A percentile compares a stretch with the other conserved stretches of the same genome.
Evolutionary conservation across 2,329 filamentous ascomycete species (phyloP).

Genomic region (Arthrocladium fulminans): DNA sequence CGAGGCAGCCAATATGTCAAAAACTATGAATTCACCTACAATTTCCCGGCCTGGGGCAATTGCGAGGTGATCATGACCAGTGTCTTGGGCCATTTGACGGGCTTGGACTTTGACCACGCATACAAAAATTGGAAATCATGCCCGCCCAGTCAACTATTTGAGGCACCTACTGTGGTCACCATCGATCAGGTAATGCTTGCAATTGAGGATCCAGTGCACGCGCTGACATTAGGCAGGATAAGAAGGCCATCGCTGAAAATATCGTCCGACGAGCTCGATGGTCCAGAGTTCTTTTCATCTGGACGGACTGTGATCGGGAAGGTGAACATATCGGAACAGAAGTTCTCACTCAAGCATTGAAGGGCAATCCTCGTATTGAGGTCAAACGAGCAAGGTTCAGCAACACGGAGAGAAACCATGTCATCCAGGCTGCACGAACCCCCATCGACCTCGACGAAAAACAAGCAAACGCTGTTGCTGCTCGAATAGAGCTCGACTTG

Average conservation of each 20-base stretch:
- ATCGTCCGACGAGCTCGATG: slow-evolving; percentile 68
- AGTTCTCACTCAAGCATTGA: slow-evolving; percentile 70
- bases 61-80: slow-evolving; percentile 90
- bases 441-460: slow-evolving; percentile 72
- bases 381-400: slow-evolving; percentile 86
- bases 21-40: slow-evolving; percentile 87
- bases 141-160: slow-evolving; percentile 69
- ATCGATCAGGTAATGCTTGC: slow-evolving; percentile 55
- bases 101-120: slow-evolving; percentile 63
- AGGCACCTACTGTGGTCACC: slow-evolving; percentile 61
- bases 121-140: slow-evolving; percentile 76
- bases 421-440: slow-evolving; percentile 70
- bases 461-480: slow-evolving; percentile 78
- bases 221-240: slow-evolving; percentile 48
- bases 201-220: background rate
- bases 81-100: slow-evolving; percentile 78
- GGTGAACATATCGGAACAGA: slow-evolving; percentile 93
- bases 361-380: slow-evolving; percentile 63
- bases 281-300: slow-evolving; percentile 76
- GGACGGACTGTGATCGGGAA: slow-evolving; percentile 98
- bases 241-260: slow-evolving; percentile 72
- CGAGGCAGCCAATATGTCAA: slow-evolving; percentile 69
- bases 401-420: slow-evolving; percentile 89
- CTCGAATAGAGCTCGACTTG: slow-evolving; percentile 85
- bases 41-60: slow-evolving; percentile 71